Percentiles rank a stretch among this genome's conserved stretches.
Conservation (phyloP, 495 filamentous ascomycete species). For the Penicillium psychrofluorescens region DNA sequence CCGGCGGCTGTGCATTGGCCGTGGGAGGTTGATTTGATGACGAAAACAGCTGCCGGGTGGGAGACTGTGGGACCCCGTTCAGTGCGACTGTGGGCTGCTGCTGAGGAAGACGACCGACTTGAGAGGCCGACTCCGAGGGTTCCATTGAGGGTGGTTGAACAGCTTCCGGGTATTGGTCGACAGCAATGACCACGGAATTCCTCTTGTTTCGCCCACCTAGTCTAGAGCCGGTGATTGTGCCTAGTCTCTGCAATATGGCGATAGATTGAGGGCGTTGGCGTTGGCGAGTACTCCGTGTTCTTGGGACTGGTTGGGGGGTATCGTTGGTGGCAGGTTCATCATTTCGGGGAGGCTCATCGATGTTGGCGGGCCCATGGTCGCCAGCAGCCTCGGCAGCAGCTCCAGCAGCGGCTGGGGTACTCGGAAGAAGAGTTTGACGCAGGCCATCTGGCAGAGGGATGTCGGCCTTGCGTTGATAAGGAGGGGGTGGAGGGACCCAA, state of each 20-base stretch:
- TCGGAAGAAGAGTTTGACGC: conserved; percentile 26
- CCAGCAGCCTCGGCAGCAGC: neutral
- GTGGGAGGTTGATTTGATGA: neutral
- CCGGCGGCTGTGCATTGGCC: conserved; percentile 8
- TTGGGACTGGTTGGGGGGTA: conserved; percentile 17
- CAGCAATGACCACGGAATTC: conserved; percentile 6
- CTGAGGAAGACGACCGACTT: too few relatives aligned
- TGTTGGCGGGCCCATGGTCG: neutral
- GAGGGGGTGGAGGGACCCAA: conserved; percentile 90
- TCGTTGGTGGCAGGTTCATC: conserved; percentile 1
- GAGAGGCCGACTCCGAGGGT: neutral
- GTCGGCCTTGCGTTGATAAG: conserved; percentile 68
- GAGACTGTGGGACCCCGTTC: too few relatives aligned
- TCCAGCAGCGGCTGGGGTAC: conserved; percentile 7
- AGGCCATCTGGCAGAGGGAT: conserved; percentile 49
- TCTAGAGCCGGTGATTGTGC: conserved; percentile 19
- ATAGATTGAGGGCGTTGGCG: conserved; percentile 16
- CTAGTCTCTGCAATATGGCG: conserved; percentile 22
- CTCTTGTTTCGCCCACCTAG: conserved; percentile 15
- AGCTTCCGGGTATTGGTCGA: neutral
- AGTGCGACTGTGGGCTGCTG: too few relatives aligned
- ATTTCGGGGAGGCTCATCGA: neutral
- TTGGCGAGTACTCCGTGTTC: conserved; percentile 10
- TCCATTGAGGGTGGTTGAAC: neutral
- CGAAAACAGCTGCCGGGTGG: too few relatives aligned